Conservation (phyloP, 768 basidiomycete species). For the Gloeostereum incarnatum region DNA sequence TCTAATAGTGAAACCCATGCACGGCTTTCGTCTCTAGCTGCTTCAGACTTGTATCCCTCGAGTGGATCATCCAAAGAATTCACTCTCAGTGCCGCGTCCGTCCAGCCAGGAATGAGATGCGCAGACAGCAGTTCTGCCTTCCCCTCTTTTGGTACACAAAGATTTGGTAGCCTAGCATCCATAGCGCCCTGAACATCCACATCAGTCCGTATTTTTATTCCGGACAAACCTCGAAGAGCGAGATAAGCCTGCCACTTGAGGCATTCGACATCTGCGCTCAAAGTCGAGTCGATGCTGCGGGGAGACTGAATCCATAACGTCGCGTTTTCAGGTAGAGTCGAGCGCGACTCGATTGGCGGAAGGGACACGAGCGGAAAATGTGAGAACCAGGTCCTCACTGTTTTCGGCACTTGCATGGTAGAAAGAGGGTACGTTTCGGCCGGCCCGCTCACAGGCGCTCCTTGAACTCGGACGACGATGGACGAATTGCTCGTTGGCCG, state of each 20-base stretch:
- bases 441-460: no score
- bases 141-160: conserved; percentile 42
- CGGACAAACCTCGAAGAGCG: conserved; percentile 33
- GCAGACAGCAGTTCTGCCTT: conserved; percentile 51
- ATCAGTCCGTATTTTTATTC: conserved; percentile 56
- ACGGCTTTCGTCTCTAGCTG: conserved; percentile 60
- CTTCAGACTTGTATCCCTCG: conserved; percentile 59
- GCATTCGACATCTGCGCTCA: conserved; percentile 78
- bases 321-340: conserved; percentile 16
- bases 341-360: conserved; percentile 25
- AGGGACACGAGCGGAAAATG: conserved; percentile 52
- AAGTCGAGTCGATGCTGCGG: conserved; percentile 17
- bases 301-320: conserved; percentile 68
- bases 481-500: background rate
- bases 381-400: conserved; percentile 42
- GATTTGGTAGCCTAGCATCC: conserved; percentile 58
- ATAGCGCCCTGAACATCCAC: conserved; percentile 61
- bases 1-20: conserved; percentile 81
- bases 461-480: no score
- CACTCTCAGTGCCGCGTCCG: conserved; percentile 36
- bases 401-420: conserved; percentile 20
- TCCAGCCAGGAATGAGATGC: conserved; percentile 68
- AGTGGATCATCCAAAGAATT: conserved; percentile 31
- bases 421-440: background rate
- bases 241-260: conserved; percentile 83